phyloP scores from a whole-genome alignment of 1,139 yeast species.

The Blastobotrys apis region DNA sequence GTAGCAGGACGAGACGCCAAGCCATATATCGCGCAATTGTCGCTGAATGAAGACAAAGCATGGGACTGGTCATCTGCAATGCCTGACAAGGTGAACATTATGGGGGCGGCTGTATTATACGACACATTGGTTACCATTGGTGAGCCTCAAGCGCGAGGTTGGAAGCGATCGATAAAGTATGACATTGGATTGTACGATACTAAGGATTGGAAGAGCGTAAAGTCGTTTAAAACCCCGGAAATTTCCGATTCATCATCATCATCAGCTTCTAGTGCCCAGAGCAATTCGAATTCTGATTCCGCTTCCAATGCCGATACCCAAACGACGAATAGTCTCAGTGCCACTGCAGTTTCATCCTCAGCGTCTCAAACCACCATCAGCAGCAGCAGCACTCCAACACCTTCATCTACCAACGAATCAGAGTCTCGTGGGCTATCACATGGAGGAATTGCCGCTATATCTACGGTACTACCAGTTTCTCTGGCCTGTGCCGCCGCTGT shows the following conservation, averaged over 20 bases:
- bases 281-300: too few relatives aligned
- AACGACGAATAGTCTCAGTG: background rate
- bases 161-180: background rate
- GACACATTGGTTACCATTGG: background rate
- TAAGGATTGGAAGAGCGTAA: background rate
- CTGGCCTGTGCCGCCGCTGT: conserved; percentile 25
- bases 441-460: conserved; percentile 32
- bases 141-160: background rate
- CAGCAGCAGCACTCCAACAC: conserved; percentile 16
- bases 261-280: background rate
- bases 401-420: conserved; percentile 17
- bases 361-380: conserved; percentile 6
- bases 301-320: too few relatives aligned
- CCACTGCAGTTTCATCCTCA: background rate
- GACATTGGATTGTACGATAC: conserved; percentile 1
- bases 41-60: conserved; percentile 23
- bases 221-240: background rate
- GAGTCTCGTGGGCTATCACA: background rate
- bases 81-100: background rate
- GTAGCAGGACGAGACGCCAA: conserved; percentile 38
- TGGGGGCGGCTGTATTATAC: conserved; percentile 1
- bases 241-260: background rate
- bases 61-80: conserved; percentile 32
- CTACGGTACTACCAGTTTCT: conserved; percentile 35
- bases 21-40: conserved; percentile 43